A percentile compares a stretch with the other conserved stretches of the same genome.
These are phyloP conservation scores for Carpinus viminea DNA, from an alignment of 306 rosid genomes.

Conservation along the genomic window DNA sequence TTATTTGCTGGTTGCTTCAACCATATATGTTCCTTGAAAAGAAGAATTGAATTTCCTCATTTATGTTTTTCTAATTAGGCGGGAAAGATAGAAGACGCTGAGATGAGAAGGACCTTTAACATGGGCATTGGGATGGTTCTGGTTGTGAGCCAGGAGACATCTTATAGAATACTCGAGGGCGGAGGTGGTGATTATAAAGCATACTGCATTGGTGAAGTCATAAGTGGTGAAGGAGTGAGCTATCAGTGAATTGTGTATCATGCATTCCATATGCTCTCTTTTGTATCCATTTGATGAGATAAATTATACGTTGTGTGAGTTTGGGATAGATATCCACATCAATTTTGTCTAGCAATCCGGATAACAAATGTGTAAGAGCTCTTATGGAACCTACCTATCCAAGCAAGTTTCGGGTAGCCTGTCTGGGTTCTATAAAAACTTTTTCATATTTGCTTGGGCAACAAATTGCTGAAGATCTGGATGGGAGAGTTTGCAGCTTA, in stretches of 20 bases:
- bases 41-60: background rate
- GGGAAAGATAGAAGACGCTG: conserved; percentile 65
- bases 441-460: too few species aligned
- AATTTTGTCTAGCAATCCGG: too few species aligned
- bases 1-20: background rate
- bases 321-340: background rate
- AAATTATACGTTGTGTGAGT: background rate
- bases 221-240: conserved; percentile 56
- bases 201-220: conserved; percentile 72
- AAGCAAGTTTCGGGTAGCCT: too few species aligned
- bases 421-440: too few species aligned
- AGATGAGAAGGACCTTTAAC: conserved; percentile 83
- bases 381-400: too few species aligned
- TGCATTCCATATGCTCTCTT: too few species aligned
- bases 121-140: conserved; percentile 97
- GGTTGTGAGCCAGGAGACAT: conserved; percentile 66
- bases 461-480: too few species aligned
- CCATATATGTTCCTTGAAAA: conserved; percentile 1
- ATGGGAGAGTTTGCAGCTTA: background rate
- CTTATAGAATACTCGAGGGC: conserved; percentile 48
- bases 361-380: too few species aligned
- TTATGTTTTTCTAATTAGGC: conserved; percentile 45
- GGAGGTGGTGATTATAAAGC: conserved; percentile 33
- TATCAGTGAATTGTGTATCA: conserved; percentile 24
- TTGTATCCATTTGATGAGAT: too few species aligned